Evolutionary conservation across 2,329 filamentous ascomycete genomes (phyloP).

Genomic region (Aureobasidium uvarum): DNA sequence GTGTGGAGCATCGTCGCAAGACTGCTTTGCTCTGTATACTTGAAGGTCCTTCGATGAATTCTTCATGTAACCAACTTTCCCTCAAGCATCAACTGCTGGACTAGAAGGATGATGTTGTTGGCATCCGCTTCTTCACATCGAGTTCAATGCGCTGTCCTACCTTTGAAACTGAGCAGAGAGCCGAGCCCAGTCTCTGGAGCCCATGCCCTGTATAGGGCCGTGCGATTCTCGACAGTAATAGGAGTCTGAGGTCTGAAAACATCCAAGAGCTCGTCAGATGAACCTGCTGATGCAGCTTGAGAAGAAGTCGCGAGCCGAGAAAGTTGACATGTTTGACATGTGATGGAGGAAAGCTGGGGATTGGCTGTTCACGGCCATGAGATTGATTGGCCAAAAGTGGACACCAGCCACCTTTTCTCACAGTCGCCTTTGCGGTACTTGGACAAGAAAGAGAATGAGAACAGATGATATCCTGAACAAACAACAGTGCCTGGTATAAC

Average conservation of each 20-base stretch:
- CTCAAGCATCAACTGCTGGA: too few species aligned
- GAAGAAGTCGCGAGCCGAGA: background rate
- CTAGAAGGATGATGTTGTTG: too few species aligned
- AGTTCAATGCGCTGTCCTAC: too few species aligned
- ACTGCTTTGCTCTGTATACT: too few species aligned
- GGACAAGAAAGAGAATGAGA: background rate
- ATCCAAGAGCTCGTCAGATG: background rate
- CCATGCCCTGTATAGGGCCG: background rate
- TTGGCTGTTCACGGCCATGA: background rate
- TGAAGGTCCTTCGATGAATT: too few species aligned
- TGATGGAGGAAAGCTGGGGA: slow-evolving; percentile 10
- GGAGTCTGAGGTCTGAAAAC: background rate
- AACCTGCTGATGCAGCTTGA: background rate
- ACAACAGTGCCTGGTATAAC: background rate
- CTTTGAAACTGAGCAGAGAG: too few species aligned
- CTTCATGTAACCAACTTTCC: too few species aligned
- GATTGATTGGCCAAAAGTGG: background rate
- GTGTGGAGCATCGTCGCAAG: too few species aligned
- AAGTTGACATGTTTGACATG: slow-evolving; percentile 10
- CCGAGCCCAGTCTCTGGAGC: background rate
- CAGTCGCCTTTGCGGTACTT: background rate
- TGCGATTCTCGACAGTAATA: background rate
- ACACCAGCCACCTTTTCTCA: background rate
- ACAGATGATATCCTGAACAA: background rate
- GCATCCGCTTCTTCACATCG: background rate